These are phyloP conservation scores for Phlebiopsis gigantea DNA, from an alignment of 768 basidiomycete genomes.

Conservation along the genomic window DNA sequence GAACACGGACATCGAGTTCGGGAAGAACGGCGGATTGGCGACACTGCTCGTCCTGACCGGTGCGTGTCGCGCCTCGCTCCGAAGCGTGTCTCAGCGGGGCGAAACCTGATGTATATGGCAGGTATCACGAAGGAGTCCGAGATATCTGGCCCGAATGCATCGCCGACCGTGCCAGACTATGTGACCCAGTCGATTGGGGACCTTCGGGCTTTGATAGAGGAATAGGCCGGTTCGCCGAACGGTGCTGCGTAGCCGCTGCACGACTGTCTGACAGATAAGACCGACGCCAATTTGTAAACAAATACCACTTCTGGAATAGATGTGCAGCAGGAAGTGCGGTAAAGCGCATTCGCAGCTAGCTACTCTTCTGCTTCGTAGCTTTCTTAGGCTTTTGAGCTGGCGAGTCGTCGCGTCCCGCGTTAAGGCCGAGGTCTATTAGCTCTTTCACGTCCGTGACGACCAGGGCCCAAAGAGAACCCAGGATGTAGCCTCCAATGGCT, in stretches of 20 bases:
- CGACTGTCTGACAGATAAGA: neutral
- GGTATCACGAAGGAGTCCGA: constrained; percentile 76
- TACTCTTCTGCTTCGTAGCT: constrained; percentile 9
- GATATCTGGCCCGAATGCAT: constrained; percentile 65
- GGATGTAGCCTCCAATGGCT: constrained; percentile 61
- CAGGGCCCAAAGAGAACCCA: constrained; percentile 53
- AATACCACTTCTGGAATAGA: neutral
- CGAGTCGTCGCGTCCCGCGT: neutral
- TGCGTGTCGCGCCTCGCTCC: constrained; percentile 28
- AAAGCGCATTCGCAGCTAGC: neutral
- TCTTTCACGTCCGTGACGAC: constrained; percentile 31
- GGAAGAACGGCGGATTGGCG: constrained; percentile 75
- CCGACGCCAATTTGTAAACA: neutral
- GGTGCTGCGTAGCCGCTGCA: neutral
- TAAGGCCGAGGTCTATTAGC: constrained; percentile 20
- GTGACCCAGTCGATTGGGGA: constrained; percentile 81
- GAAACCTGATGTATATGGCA: constrained; percentile 24
- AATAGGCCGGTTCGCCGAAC: neutral
- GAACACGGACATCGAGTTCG: constrained; percentile 94
- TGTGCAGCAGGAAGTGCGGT: neutral
- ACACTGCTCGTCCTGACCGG: constrained; percentile 94
- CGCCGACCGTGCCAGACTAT: constrained; percentile 73
- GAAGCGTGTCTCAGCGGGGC: neutral
- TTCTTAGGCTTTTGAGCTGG: neutral
- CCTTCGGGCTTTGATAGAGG: constrained; percentile 36